phyloP scores from a whole-genome alignment of 805 yeast species.

The Ogataea siamensis region DNA sequence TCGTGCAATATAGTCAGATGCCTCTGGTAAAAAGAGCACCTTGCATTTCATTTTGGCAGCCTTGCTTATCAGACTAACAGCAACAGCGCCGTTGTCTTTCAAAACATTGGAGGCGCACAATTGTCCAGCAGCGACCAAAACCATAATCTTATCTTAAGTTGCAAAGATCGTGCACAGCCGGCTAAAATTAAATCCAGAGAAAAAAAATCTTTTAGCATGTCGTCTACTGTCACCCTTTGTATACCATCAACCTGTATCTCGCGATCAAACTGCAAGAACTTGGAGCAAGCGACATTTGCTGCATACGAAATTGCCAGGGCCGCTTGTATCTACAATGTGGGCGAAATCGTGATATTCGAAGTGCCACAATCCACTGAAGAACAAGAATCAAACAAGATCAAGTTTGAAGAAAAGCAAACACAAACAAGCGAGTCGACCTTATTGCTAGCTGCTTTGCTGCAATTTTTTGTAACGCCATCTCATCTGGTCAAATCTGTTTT shows the following conservation, averaged over 20 bases:
- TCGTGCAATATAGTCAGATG: slow-evolving; percentile 81
- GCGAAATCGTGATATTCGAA: slow-evolving; percentile 73
- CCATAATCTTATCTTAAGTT: slow-evolving; percentile 38
- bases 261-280: slow-evolving; percentile 51
- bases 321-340: slow-evolving; percentile 65
- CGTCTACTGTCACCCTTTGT: slow-evolving; percentile 47
- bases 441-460: slow-evolving; percentile 66
- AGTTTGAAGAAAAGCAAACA: slow-evolving; percentile 29
- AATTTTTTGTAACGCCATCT: slow-evolving; percentile 82
- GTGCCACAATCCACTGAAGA: slow-evolving; percentile 34
- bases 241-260: slow-evolving; percentile 68
- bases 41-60: slow-evolving; percentile 64
- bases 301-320: slow-evolving; percentile 79
- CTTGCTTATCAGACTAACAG: slow-evolving; percentile 53
- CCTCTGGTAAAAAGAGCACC: slow-evolving; percentile 87
- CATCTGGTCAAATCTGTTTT: slow-evolving; percentile 69
- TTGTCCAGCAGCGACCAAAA: slow-evolving; percentile 80
- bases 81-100: slow-evolving; percentile 56
- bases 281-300: slow-evolving; percentile 70
- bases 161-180: slow-evolving; percentile 3
- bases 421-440: slow-evolving; percentile 32
- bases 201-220: slow-evolving; percentile 5
- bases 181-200: neutral
- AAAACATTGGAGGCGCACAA: slow-evolving; percentile 70
- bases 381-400: slow-evolving; percentile 31